These are phyloP conservation scores for Tricharina praecox DNA, from an alignment of 495 filamentous ascomycete genomes.

Conservation along the genomic window DNA sequence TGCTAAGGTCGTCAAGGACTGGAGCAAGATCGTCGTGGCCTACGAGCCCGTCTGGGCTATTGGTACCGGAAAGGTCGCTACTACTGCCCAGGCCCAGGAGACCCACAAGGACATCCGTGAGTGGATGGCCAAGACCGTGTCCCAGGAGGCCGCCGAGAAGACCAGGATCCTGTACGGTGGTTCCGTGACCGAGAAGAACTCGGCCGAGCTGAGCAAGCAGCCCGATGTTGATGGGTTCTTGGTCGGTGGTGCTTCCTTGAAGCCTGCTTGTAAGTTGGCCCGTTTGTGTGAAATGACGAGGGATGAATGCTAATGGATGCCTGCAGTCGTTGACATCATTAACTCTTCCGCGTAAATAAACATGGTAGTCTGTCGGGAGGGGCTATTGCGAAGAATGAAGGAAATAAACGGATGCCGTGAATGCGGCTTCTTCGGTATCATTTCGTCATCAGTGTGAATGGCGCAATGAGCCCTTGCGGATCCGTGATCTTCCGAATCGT, in stretches of 20 bases:
- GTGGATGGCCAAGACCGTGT: slow-evolving; percentile 65
- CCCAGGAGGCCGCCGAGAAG: slow-evolving; percentile 28
- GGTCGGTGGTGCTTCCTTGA: slow-evolving; percentile 93
- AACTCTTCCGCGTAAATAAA: slow-evolving; percentile 30
- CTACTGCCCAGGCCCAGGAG: slow-evolving; percentile 78
- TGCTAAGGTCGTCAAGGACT: slow-evolving; percentile 55
- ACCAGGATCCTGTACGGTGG: slow-evolving; percentile 87
- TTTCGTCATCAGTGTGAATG: too few species aligned
- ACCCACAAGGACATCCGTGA: slow-evolving; percentile 77
- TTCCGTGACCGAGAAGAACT: slow-evolving; percentile 96
- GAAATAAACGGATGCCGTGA: too few species aligned
- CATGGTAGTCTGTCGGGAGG: too few species aligned
- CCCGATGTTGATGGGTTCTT: slow-evolving; percentile 95
- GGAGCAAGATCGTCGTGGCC: slow-evolving; percentile 86
- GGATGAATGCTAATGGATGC: slow-evolving; percentile 52
- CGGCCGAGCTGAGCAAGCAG: slow-evolving; percentile 76
- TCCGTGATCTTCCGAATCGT: too few species aligned
- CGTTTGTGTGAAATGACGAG: too few species aligned
- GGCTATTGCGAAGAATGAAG: too few species aligned
- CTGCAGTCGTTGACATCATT: slow-evolving; percentile 43
- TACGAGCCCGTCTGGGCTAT: slow-evolving; percentile 99
- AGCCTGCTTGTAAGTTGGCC: slow-evolving; percentile 81
- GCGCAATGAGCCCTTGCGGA: too few species aligned
- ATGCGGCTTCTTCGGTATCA: too few species aligned
- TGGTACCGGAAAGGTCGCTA: slow-evolving; percentile 93